phyloP scores from a whole-genome alignment of 805 yeast genomes.

The Ascoidea asiatica region DNA sequence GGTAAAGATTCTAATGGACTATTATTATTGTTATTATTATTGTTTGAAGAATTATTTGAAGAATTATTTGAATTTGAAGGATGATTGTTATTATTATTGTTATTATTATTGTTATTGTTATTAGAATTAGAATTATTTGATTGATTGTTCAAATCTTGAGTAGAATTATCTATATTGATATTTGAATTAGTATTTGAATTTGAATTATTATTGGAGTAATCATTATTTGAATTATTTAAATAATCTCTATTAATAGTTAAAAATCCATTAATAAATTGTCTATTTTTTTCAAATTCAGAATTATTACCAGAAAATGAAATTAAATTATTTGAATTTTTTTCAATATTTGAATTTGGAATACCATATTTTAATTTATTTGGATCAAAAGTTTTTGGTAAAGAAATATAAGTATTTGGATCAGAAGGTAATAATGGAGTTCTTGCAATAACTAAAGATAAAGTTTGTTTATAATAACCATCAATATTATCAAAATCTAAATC shows the following conservation, averaged over 20 bases:
- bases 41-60: too few species aligned
- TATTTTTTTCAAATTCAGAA: too few species aligned
- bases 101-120: not conserved
- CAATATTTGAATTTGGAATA: not conserved
- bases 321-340: too few species aligned
- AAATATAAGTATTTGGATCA: constrained; percentile 11
- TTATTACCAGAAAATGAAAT: too few species aligned
- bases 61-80: not conserved
- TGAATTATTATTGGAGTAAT: not conserved
- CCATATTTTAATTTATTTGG: constrained; percentile 9
- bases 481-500: constrained; percentile 4
- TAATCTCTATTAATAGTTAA: too few species aligned
- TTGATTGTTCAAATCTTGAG: not conserved
- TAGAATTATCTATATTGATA: not conserved
- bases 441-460: constrained; percentile 6
- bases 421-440: constrained; percentile 7
- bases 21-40: constrained; percentile 16
- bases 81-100: not conserved
- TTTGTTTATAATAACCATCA: constrained; percentile 9
- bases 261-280: too few species aligned
- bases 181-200: not conserved
- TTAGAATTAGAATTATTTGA: not conserved
- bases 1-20: constrained; percentile 22
- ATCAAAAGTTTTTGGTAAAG: constrained; percentile 9
- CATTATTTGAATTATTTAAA: not conserved